Conservation (phyloP, 768 basidiomycete species). For the Russula sp. region DNA sequence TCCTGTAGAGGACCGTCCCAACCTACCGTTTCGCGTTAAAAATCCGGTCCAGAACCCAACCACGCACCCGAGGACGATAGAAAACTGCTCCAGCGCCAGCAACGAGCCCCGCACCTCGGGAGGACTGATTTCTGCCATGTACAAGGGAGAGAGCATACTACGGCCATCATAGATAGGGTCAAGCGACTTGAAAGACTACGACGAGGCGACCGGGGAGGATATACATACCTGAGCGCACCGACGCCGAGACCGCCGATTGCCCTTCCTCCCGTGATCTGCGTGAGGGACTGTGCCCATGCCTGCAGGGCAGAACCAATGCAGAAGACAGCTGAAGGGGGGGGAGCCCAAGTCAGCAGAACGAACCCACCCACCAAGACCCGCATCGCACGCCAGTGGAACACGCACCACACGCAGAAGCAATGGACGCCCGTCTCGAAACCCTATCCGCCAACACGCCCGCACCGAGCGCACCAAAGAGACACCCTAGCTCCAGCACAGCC, state of each 20-base stretch:
- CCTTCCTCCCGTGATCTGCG: constrained; percentile 60
- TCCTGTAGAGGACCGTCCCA: too few species aligned
- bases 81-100: constrained; percentile 72
- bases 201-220: background rate
- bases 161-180: background rate
- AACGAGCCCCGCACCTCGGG: constrained; percentile 76
- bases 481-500: constrained; percentile 71
- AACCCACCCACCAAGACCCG: background rate
- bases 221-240: constrained; percentile 46
- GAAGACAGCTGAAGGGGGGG: constrained; percentile 47
- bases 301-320: constrained; percentile 69
- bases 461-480: constrained; percentile 64
- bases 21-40: constrained; percentile 56
- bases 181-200: constrained; percentile 1
- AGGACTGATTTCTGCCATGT: constrained; percentile 81
- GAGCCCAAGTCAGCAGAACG: background rate
- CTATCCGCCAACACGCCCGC: constrained; percentile 65
- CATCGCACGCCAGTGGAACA: background rate
- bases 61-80: constrained; percentile 77
- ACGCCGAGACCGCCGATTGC: constrained; percentile 76
- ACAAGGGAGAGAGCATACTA: constrained; percentile 75
- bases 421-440: constrained; percentile 60
- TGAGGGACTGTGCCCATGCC: constrained; percentile 49
- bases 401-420: constrained; percentile 63
- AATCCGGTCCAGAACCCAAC: constrained; percentile 82